A percentile compares a stretch with the other conserved stretches of the same genome.
phyloP scores from a whole-genome alignment of 2,329 filamentous ascomycete genomes.

The Colletotrichum trifolii region DNA sequence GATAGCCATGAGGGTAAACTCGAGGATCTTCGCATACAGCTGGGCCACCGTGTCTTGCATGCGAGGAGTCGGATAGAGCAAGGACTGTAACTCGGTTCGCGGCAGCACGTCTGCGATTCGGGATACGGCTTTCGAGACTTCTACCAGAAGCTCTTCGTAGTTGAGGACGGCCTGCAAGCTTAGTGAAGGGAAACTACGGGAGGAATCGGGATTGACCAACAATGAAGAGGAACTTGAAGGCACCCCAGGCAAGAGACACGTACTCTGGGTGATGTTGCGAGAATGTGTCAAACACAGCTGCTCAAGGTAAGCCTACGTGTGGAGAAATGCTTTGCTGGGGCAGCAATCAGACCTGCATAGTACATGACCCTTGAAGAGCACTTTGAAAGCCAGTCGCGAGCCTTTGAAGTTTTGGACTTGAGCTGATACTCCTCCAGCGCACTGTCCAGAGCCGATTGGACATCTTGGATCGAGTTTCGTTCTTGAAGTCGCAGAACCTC shows the following conservation, averaged over 20 bases:
- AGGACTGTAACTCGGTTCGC: not conserved
- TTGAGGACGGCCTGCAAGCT: constrained; percentile 2
- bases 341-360: constrained; percentile 4
- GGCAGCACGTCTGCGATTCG: not conserved
- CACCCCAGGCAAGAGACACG: constrained; percentile 8
- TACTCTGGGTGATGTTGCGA: constrained; percentile 15
- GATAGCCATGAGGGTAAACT: not conserved
- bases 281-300: constrained; percentile 14
- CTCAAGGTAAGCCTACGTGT: not conserved
- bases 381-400: not conserved
- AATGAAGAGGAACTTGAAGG: constrained; percentile 12
- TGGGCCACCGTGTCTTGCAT: not conserved
- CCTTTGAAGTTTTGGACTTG: constrained; percentile 1
- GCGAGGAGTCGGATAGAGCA: not conserved
- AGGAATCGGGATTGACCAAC: not conserved
- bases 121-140: constrained; percentile 9
- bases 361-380: constrained; percentile 17
- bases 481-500: not conserved
- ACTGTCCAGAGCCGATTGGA: not conserved
- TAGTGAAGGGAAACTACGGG: not conserved
- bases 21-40: not conserved
- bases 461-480: constrained; percentile 5
- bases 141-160: constrained; percentile 1
- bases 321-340: not conserved
- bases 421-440: not conserved